Evolutionary conservation across 805 yeast genomes (phyloP), one percentile per base, ranked within the genome.

Genomic region (Metschnikowia proteae): DNA sequence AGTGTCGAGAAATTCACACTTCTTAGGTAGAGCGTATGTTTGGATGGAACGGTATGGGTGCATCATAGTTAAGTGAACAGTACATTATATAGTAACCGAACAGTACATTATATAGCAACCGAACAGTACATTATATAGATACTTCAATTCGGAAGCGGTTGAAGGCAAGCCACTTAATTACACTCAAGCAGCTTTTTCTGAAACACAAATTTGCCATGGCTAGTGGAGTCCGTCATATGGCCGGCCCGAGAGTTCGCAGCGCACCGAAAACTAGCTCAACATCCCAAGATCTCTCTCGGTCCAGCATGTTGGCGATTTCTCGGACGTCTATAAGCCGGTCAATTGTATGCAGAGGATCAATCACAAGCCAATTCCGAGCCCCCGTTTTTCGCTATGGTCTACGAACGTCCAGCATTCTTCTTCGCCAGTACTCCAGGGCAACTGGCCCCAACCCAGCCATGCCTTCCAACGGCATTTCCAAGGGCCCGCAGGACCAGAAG

Each of bases 171-270:
- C 17, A 17, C 17, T 17, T 17, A 17, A 17, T 17, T 17, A 2
- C 17, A 17, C 17, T 17, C 17, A 17, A 17, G 17, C 17, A 17
- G 17, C 2, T 17, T 17, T 17, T 17, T 17, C 17, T 17, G 17
- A 17, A 17, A 17, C 17, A 17, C 17, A 17, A 17, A 17, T 17
- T 17, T 17, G 17, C 17, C 17, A 17, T 17, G 17, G 17, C 2
- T 17, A 17, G 17, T 17, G 17, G 17, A 17, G 17, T 17, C 43
- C 43, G 32, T 31, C 36, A 23, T 40, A 9, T 27, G 30, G 32
- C 32, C 32, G 31, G 41, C n/a, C 43, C 43, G 36, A 30, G 22
- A 23, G 30, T 31, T 40, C 43, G 43, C 43, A 30, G 43, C 43
- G 43, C 43, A 40, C 43, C 43, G 6, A 40, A 38, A 23, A 10